Base-by-base conservation (phyloP, 2,329 filamentous ascomycete species). In the Diplodia scrobiculata region DNA sequence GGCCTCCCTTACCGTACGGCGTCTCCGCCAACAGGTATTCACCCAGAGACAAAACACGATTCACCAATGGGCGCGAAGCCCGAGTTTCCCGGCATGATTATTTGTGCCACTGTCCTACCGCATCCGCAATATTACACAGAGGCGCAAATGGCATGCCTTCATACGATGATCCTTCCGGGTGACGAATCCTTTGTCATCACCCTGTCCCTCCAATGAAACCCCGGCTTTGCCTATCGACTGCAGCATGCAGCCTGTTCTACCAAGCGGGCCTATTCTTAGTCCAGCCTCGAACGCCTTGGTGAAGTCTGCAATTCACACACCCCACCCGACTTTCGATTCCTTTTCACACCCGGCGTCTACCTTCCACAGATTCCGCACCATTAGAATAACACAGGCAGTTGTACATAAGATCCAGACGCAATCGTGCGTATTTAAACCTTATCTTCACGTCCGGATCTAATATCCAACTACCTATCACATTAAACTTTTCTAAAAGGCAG, bases 131-230 rank as follows among this genome's bases (percentile, higher is more conserved):
- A 47, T 9, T 27, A 25, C 25, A 47, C 45, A 32, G 36, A 47
- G 55, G 55, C 55, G 55, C 55, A 59, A 47, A 21, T 27, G 38
- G 38, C 55, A 13, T 6, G 7, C 25, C 9, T 32, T 34, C 38
- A 59, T 32, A 59, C 55, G 55, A 19, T 32, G 29, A 47, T 47
- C 38, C 38, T 34, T 59, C 38, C 25, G 9, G 55, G 17, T 59
- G 55, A 59, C 55, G 14, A 19, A 59, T 34, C n/a, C 55, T 59
- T 47, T 32, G 55, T 59, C 55, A 59, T 59, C 55, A n/a, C 7
- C 21, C 3, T 0, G 21, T 13, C 10, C 36, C 21, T 41, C 54
- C 54, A 58, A 58, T 58, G 1, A 13, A 58, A 5, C 38, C n/a
- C 13, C 21, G 13, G 7, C 32, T 54, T 19, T 54, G 11, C 29